Percentiles rank a stretch among this genome's conserved stretches.
phyloP scores from a whole-genome alignment of 306 rosid genomes.

The Quercus alba region DNA sequence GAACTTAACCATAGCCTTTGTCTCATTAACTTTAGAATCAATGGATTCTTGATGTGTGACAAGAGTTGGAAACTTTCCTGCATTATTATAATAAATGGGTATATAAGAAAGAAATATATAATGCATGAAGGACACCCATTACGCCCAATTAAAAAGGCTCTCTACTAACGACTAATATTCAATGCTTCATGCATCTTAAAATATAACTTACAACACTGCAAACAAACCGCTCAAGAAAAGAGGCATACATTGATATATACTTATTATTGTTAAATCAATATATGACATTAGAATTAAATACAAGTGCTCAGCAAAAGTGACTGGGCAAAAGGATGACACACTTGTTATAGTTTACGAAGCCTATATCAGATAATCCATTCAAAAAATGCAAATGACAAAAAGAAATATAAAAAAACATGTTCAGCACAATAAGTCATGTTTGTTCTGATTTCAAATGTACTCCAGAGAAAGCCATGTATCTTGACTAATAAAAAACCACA shows the following conservation, averaged over 20 bases:
- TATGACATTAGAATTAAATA: not conserved
- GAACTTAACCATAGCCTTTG: constrained; percentile 79
- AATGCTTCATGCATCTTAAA: not conserved
- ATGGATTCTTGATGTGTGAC: constrained; percentile 85
- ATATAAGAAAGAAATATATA: not conserved
- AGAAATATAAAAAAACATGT: not conserved
- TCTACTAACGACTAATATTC: not conserved
- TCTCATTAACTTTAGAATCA: constrained; percentile 75
- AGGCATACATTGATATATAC: not conserved
- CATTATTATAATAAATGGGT: not conserved
- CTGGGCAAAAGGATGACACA: not conserved
- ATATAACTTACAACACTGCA: not conserved
- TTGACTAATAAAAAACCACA: not conserved
- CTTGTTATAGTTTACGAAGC: not conserved
- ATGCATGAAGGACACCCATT: not conserved
- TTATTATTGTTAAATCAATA: not conserved
- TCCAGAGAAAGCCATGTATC: not conserved
- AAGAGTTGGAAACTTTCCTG: constrained; percentile 84
- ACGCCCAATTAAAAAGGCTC: not conserved
- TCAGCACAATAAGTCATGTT: not conserved
- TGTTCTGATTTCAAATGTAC: not conserved
- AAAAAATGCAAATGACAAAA: not conserved
- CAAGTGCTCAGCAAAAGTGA: not conserved
- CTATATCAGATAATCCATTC: not conserved
- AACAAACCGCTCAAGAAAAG: not conserved